Conservation (phyloP, 305 asterid genomes). For the Fraxinus velutina region DNA sequence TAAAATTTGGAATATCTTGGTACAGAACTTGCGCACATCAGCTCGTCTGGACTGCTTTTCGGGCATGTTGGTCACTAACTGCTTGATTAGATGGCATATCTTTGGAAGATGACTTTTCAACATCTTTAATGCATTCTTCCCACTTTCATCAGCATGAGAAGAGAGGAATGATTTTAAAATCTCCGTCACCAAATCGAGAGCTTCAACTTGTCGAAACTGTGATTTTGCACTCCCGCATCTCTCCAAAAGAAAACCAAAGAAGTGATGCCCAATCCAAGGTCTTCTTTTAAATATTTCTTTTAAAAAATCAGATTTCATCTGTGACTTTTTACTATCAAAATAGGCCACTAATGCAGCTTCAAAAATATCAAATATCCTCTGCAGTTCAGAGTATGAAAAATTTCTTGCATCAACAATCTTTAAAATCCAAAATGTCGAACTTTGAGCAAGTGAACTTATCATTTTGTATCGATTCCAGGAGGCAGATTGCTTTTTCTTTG, state of each 20-base stretch:
- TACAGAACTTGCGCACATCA: slow-evolving; percentile 79
- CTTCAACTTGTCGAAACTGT: slow-evolving; percentile 81
- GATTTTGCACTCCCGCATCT: slow-evolving; percentile 69
- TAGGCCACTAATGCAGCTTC: slow-evolving; percentile 51
- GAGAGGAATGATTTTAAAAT: slow-evolving; percentile 46
- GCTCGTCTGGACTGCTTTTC: slow-evolving; percentile 78
- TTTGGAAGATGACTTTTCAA: slow-evolving; percentile 49
- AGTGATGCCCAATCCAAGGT: slow-evolving; percentile 73
- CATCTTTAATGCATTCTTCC: slow-evolving; percentile 28
- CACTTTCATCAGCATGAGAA: slow-evolving; percentile 31
- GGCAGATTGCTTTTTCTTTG: slow-evolving; percentile 77
- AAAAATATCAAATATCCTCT: slow-evolving; percentile 50
- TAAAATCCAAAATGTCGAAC: slow-evolving; percentile 79
- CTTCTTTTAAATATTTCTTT: slow-evolving; percentile 68
- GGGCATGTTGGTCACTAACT: slow-evolving; percentile 69
- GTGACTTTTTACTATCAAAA: slow-evolving; percentile 81
- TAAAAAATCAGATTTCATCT: slow-evolving; percentile 70
- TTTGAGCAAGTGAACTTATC: slow-evolving; percentile 78
- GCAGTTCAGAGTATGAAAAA: slow-evolving; percentile 55
- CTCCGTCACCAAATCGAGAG: slow-evolving; percentile 71
- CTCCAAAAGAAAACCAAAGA: slow-evolving; percentile 75
- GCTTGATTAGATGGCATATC: slow-evolving; percentile 48
- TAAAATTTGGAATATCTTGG: slow-evolving; percentile 69
- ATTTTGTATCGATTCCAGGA: slow-evolving; percentile 68
- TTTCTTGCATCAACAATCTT: slow-evolving; percentile 70